Conservation (phyloP, 208 protist genomes). For the Trichomonas vaginalis region DNA sequence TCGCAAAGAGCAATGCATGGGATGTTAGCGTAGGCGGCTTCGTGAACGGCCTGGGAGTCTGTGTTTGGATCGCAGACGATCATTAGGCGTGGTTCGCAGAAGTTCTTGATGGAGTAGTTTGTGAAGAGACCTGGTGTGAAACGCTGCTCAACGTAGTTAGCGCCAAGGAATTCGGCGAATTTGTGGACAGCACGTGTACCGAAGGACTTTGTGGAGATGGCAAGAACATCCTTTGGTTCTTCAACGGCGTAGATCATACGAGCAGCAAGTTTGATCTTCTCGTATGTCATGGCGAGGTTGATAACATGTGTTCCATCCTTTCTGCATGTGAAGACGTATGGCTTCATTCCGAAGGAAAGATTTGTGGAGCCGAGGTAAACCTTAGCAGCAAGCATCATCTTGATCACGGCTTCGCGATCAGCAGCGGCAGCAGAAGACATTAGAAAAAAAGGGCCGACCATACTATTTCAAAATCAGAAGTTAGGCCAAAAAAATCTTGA, state of each 20-base stretch:
- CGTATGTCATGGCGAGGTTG: constrained; percentile 90
- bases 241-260: constrained; percentile 89
- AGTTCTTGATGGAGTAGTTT: constrained; percentile 88
- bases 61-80: constrained; percentile 82
- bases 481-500: no score
- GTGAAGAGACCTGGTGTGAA: constrained; percentile 90
- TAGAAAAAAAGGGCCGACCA: no score
- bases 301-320: constrained; percentile 69
- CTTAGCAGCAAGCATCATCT: constrained; percentile 10
- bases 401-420: neutral
- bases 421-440: neutral
- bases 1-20: constrained; percentile 95
- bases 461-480: no score
- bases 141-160: constrained; percentile 64
- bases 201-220: constrained; percentile 65
- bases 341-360: neutral
- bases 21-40: constrained; percentile 94
- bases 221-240: constrained; percentile 85
- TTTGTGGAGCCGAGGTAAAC: neutral
- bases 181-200: constrained; percentile 59
- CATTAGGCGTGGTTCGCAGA: constrained; percentile 89
- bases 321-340: neutral
- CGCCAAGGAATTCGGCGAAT: constrained; percentile 76
- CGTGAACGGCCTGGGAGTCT: constrained; percentile 81
- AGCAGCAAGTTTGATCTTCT: constrained; percentile 93